These are phyloP conservation scores for Tuber magnatum DNA, from an alignment of 495 filamentous ascomycete species.

Conservation along the genomic window DNA sequence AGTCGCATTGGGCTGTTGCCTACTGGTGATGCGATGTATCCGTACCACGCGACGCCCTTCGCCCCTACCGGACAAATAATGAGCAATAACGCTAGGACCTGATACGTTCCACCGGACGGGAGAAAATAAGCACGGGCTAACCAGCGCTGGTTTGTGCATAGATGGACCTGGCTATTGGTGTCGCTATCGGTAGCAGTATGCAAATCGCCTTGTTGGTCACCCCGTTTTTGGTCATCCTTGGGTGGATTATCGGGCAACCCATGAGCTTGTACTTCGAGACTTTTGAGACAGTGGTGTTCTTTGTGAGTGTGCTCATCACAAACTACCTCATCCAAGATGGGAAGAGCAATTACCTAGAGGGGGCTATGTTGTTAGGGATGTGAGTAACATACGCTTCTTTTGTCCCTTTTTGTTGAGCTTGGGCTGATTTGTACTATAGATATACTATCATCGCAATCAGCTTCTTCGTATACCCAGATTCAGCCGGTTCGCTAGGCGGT, in stretches of 20 bases:
- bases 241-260: conserved; percentile 74
- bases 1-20: conserved; percentile 21
- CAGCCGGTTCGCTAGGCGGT: neutral
- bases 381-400: conserved; percentile 44
- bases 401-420: conserved; percentile 1
- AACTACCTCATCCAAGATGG: conserved; percentile 91
- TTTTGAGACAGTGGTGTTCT: conserved; percentile 93
- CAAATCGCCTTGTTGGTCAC: conserved; percentile 94
- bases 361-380: conserved; percentile 75
- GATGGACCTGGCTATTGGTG: conserved; percentile 94
- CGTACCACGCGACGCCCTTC: conserved; percentile 3
- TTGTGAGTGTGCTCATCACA: conserved; percentile 78
- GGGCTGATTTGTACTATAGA: conserved; percentile 42
- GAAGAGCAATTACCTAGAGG: conserved; percentile 91
- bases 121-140: conserved; percentile 2
- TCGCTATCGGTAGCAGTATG: conserved; percentile 86
- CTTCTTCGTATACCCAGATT: conserved; percentile 80
- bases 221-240: conserved; percentile 80
- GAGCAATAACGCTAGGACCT: neutral
- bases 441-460: conserved; percentile 82
- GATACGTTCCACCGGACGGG: neutral
- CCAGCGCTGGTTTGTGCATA: conserved; percentile 1
- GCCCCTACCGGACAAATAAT: neutral
- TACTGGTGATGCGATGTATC: conserved; percentile 3
- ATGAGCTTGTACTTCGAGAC: conserved; percentile 91